Conservation (phyloP, 2,329 filamentous ascomycete genomes). For the Calonectria multiphialidica region DNA sequence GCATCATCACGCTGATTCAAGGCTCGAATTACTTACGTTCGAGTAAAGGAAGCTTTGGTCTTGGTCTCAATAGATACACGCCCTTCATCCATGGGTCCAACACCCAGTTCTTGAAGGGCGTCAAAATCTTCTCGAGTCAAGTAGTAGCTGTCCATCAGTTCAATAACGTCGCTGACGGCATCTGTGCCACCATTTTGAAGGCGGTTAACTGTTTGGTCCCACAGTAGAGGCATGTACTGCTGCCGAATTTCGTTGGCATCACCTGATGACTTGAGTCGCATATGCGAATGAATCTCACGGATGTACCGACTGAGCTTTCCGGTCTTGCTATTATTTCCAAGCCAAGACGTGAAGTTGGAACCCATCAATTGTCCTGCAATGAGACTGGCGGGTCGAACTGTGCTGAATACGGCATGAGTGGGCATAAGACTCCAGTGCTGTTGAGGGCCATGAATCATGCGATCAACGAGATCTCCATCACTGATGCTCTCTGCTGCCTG, state of each 20-base stretch:
- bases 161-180: constrained; percentile 83
- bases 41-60: constrained; percentile 90
- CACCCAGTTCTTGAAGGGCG: constrained; percentile 88
- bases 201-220: constrained; percentile 81
- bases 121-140: constrained; percentile 96
- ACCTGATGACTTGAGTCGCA: constrained; percentile 90
- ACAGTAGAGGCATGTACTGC: constrained; percentile 91
- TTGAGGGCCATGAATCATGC: constrained; percentile 98
- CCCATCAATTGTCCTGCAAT: constrained; percentile 82
- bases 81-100: constrained; percentile 85
- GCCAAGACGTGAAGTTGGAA: constrained; percentile 88
- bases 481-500: constrained; percentile 95
- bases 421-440: constrained; percentile 99
- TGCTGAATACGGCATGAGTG: constrained; percentile 94
- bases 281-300: constrained; percentile 96
- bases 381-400: constrained; percentile 91
- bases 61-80: constrained; percentile 83
- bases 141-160: constrained; percentile 97
- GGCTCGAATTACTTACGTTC: constrained; percentile 71
- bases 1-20: neutral
- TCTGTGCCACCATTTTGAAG: constrained; percentile 86
- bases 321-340: constrained; percentile 93
- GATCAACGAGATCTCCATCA: constrained; percentile 94
- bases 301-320: constrained; percentile 83
- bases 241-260: constrained; percentile 95